Conservation (phyloP, 768 basidiomycete species). For the Exsudoporus frostii region DNA sequence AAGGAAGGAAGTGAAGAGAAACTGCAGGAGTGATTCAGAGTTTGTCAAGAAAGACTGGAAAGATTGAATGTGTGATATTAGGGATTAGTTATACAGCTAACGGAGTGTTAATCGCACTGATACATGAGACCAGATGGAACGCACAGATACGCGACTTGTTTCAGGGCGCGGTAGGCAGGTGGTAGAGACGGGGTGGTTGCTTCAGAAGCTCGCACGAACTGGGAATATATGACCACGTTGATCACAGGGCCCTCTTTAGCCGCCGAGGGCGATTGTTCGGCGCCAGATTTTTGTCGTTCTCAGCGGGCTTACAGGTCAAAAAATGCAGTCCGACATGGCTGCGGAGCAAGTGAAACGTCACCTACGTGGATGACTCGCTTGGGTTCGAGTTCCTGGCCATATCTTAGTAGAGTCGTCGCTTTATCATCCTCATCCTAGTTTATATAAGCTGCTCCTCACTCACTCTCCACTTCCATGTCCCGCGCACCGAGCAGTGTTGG, state of each 20-base stretch:
- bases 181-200: constrained; percentile 10
- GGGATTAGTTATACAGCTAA: constrained; percentile 5
- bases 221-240: constrained; percentile 9
- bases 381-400: no score
- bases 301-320: background rate
- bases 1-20: background rate
- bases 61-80: background rate
- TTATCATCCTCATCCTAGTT: background rate
- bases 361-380: background rate
- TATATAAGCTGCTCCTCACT: constrained; percentile 12
- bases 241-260: constrained; percentile 8
- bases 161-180: constrained; percentile 2
- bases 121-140: background rate
- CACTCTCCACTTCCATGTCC: constrained; percentile 26
- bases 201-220: constrained; percentile 7
- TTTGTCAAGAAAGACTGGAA: constrained; percentile 3
- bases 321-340: background rate
- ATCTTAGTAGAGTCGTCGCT: no score
- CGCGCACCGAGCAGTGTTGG: constrained; percentile 24
- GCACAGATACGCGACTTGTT: constrained; percentile 14
- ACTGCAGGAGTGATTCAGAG: background rate
- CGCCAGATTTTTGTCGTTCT: background rate
- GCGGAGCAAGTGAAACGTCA: background rate
- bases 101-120: constrained; percentile 2
- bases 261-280: background rate